A percentile compares a stretch with the other conserved stretches of the same genome.
Evolutionary conservation across 495 filamentous ascomycete species (phyloP).

Genomic region (Oidiodendron maius): DNA sequence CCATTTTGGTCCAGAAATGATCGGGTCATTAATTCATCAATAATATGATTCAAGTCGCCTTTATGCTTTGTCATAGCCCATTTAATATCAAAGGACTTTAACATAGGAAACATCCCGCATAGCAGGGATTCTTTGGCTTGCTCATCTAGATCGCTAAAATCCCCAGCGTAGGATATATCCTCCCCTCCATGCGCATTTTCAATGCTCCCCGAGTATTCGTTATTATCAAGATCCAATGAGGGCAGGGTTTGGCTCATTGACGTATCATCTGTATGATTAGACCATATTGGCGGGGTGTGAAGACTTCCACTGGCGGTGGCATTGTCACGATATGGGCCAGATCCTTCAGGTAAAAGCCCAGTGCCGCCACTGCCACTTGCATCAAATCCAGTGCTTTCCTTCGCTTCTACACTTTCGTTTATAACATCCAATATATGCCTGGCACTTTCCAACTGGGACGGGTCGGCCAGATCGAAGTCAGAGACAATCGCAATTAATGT

Average conservation of each 20-base stretch:
- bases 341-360: neutral
- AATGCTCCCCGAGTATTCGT: constrained; percentile 9
- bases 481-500: constrained; percentile 57
- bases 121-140: constrained; percentile 53
- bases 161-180: constrained; percentile 5
- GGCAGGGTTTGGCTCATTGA: constrained; percentile 11
- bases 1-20: constrained; percentile 60
- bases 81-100: constrained; percentile 56
- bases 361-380: constrained; percentile 60
- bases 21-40: constrained; percentile 77
- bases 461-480: constrained; percentile 54
- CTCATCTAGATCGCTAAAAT: constrained; percentile 43
- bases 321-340: constrained; percentile 17
- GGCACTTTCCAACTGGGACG: constrained; percentile 43
- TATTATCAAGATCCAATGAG: constrained; percentile 26
- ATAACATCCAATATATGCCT: constrained; percentile 50
- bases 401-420: constrained; percentile 51
- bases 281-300: constrained; percentile 14
- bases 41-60: constrained; percentile 57
- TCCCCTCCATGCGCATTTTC: constrained; percentile 8
- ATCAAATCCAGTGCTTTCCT: constrained; percentile 70
- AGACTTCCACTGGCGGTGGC: constrained; percentile 14
- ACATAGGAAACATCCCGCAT: constrained; percentile 60
- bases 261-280: constrained; percentile 15
- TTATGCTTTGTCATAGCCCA: constrained; percentile 58